Percentiles rank a stretch among this genome's conserved stretches.
These are phyloP conservation scores for Knoxia roxburghii DNA, from an alignment of 257 asterid genomes.

Conservation along the genomic window DNA sequence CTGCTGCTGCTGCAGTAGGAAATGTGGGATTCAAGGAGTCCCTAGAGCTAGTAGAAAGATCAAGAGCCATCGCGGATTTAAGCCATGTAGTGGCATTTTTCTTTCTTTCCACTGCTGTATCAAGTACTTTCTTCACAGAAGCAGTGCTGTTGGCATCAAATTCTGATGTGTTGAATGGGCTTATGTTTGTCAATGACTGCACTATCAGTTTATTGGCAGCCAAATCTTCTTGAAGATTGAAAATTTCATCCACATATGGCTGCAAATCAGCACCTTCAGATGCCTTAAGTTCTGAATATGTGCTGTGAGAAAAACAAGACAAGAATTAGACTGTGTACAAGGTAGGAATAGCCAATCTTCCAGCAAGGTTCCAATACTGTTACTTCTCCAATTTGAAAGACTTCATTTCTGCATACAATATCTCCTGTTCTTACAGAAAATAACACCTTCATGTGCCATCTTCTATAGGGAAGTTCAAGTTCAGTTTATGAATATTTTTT, in stretches of 20 bases:
- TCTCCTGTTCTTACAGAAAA: background rate
- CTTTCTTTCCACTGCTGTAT: slow-evolving; percentile 44
- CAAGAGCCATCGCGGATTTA: slow-evolving; percentile 57
- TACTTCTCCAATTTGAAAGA: background rate
- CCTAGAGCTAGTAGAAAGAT: slow-evolving; percentile 39
- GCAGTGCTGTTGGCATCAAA: slow-evolving; percentile 22
- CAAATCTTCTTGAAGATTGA: slow-evolving; percentile 47
- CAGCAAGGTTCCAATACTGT: background rate
- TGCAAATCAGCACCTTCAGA: slow-evolving; percentile 53
- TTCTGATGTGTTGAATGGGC: slow-evolving; percentile 39
- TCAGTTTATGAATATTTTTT: background rate
- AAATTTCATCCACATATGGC: slow-evolving; percentile 42
- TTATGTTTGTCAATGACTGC: slow-evolving; percentile 44
- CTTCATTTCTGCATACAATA: background rate
- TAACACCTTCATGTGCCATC: background rate
- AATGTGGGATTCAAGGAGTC: slow-evolving; percentile 15
- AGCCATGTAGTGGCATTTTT: slow-evolving; percentile 55
- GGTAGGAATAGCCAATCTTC: background rate
- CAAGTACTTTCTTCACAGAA: slow-evolving; percentile 39
- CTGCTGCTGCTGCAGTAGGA: slow-evolving; percentile 5
- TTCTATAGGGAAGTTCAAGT: background rate
- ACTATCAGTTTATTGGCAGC: slow-evolving; percentile 42
- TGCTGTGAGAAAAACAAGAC: slow-evolving; percentile 32
- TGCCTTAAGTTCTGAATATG: slow-evolving; percentile 45
- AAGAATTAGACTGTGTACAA: background rate